Base-by-base conservation (phyloP, 73 alveolate species). In the Paramecium sonneborni region DNA sequence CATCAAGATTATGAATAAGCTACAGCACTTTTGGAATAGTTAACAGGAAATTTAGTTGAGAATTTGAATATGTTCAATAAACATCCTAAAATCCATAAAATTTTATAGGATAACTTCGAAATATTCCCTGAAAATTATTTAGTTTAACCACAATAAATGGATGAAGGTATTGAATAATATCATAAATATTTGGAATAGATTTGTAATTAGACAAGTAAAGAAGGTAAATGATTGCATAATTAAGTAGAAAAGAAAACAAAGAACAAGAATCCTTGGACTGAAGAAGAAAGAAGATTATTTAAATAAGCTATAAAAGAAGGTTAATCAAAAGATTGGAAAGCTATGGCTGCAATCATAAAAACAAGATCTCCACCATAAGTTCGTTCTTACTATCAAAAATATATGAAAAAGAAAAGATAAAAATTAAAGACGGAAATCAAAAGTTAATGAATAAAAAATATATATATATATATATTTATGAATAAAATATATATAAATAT, bases 221-320 rank as follows among this genome's bases (percentile, higher is more conserved):
- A 79, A 23, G 90, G 90, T 79, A 43, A 43, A 38, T 79, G 30
- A 43, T 43, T 24, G 32, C 14, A 14, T 79, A 18, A 43, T 43
- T 3, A 2, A 6, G 1, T 43, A 79, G 90, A 79, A 20, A 76
- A 79, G 46, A 79, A 79, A 41, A 24, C 55, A 43, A 79, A 79
- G 74, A 79, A 79, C n/a, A 79, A 79, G 44, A 43, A 79, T 79
- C 90, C 74, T 7, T 79, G 76, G 90, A 43, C 90, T 79, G 90
- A 79, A 23, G 69, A 43, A 24, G 90, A 79, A 46, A 18, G 72
- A 21, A 79, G 55, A 46, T 34, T 79, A 43, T 79, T 79, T 46
- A 79, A 79, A 24, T 43, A 30, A 44, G 90, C 90, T 11, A 30
- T 79, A 11, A 79, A 79, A 79, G 41, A 38, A 46, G 44, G 74